phyloP scores from a whole-genome alignment of 1,284 basidiomycete genomes.

The Cystobasidium slooffiae region DNA sequence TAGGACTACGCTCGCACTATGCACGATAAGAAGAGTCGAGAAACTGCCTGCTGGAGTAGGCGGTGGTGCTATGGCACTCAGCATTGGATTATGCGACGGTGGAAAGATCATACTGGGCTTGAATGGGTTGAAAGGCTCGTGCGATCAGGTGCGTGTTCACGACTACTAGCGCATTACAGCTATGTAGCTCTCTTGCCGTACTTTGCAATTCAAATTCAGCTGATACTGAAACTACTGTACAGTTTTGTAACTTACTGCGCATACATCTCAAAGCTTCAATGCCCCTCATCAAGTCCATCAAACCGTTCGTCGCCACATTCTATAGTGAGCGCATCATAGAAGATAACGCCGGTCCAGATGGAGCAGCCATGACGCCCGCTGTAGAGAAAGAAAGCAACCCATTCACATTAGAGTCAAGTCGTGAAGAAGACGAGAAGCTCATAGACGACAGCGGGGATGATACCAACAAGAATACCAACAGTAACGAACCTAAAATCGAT shows the following conservation, averaged over 20 bases:
- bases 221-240: too few relatives aligned
- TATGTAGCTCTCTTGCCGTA: too few relatives aligned
- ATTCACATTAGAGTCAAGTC: slow-evolving; percentile 11
- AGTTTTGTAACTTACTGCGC: slow-evolving; percentile 86
- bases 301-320: slow-evolving; percentile 86
- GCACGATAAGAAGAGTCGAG: slow-evolving; percentile 93
- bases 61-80: slow-evolving; percentile 87
- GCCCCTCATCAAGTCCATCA: slow-evolving; percentile 77
- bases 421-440: slow-evolving; percentile 33
- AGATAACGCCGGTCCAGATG: slow-evolving; percentile 45
- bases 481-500: neutral
- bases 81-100: slow-evolving; percentile 92
- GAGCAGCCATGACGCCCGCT: slow-evolving; percentile 36
- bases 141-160: slow-evolving; percentile 36
- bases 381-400: slow-evolving; percentile 42
- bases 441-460: slow-evolving; percentile 26
- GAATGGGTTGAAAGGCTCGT: slow-evolving; percentile 56
- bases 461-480: neutral
- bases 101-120: slow-evolving; percentile 76
- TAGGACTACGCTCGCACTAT: slow-evolving; percentile 87
- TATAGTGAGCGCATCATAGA: slow-evolving; percentile 89
- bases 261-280: slow-evolving; percentile 84
- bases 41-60: slow-evolving; percentile 57
- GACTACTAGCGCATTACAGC: too few relatives aligned
- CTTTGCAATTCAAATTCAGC: too few relatives aligned